Base-by-base conservation (phyloP, 2,329 filamentous ascomycete genomes). In the Grosmannia clavigera region DNA sequence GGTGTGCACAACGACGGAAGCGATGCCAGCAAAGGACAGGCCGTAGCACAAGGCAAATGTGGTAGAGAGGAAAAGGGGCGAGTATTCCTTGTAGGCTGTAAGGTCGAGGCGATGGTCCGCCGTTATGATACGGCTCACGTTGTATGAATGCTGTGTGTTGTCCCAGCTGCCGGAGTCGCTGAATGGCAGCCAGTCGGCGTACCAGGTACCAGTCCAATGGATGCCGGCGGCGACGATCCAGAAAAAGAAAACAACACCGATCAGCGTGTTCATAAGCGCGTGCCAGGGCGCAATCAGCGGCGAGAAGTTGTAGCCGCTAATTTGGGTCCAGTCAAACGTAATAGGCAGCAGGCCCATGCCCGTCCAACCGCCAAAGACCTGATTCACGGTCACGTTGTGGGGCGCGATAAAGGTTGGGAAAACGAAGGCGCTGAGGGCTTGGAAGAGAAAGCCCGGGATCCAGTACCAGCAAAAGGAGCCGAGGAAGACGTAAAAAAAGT, bases 221-320 rank as follows among this genome's bases (percentile, higher is more conserved):
- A 87, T 67, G 31, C 72, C 80, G 1, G 80, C 67, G 14, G 82
- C 73, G 19, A 85, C 72, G 71, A 81, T 78, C 65, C 78, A 77
- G 52, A 77, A 80, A 40, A 81, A 63, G 16, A 83, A 74, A 57
- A 80, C 76, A 57, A 80, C 76, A 35, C 83, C 83, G 53, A 84
- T 70, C 62, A 85, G 74, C 27, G 79, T 81, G 69, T 87, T 87
- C 59, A 82, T 74, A 52, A 84, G 85, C 33, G 80, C 81, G 70
- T 83, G 80, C 66, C 78, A 79, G 3, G 79, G 78, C 9, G 57
- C 38, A 19, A 62, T 43, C 4, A 64, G 56, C 35, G 63, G 63
- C 53, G 59, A 55, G 27, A 14, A 16, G 35, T 57, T 57, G 59
- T 71, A 55, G 27, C 25, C 50, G 5, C 12, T 40, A 4, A 61